Percentiles rank a stretch among this genome's conserved stretches.
Conservation (phyloP, 805 yeast species). For the Monosporozyma servazzii region DNA sequence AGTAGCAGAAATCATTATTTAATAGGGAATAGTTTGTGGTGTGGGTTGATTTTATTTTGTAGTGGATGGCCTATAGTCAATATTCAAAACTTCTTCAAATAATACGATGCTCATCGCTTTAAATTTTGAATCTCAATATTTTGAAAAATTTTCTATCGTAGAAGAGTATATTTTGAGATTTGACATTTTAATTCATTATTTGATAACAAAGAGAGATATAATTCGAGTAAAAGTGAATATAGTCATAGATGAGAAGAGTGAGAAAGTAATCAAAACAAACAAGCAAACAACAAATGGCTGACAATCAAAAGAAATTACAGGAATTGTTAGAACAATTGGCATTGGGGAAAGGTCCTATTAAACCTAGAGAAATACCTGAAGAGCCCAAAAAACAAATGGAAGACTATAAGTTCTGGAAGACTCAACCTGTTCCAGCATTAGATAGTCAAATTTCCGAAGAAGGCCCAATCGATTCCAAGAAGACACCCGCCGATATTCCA, state of each 20-base stretch:
- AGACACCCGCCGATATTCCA: slow-evolving; percentile 65
- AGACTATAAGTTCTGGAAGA: slow-evolving; percentile 94
- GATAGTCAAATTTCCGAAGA: slow-evolving; percentile 58
- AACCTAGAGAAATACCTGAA: background rate
- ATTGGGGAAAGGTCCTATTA: slow-evolving; percentile 26
- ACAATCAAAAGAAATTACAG: slow-evolving; percentile 25
- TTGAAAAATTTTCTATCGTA: slow-evolving; percentile 2
- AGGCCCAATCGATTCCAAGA: slow-evolving; percentile 69
- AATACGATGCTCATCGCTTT: slow-evolving; percentile 3
- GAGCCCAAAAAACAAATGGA: slow-evolving; percentile 58
- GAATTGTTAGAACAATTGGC: slow-evolving; percentile 42
- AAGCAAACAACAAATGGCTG: background rate
- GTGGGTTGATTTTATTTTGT: background rate
- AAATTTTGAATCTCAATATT: background rate
- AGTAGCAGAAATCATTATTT: slow-evolving; percentile 75
- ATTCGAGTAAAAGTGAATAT: background rate
- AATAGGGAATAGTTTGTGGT: background rate
- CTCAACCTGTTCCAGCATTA: slow-evolving; percentile 85
- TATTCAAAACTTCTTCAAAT: no score
- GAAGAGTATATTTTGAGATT: background rate
- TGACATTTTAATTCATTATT: background rate
- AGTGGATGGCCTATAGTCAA: background rate
- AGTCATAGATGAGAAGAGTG: background rate
- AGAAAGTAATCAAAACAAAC: background rate
- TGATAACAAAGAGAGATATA: background rate